Evolutionary conservation across 1,139 yeast genomes (phyloP).

Genomic region (Blastobotrys indianensis): DNA sequence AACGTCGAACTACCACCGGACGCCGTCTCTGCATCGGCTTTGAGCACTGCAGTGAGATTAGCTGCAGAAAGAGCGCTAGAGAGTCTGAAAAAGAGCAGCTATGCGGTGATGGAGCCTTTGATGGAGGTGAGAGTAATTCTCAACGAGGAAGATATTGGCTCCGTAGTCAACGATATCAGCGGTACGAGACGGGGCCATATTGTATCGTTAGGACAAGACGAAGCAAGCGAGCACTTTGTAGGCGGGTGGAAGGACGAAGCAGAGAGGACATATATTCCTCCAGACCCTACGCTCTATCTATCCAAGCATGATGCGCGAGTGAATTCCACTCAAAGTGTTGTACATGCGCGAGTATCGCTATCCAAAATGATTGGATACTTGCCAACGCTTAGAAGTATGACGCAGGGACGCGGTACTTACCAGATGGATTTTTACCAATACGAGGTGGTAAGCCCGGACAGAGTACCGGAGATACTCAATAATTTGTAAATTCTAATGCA

Average conservation of each 20-base stretch:
- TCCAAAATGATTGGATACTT: slow-evolving; percentile 88
- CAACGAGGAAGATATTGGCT: slow-evolving; percentile 69
- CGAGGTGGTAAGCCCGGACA: slow-evolving; percentile 35
- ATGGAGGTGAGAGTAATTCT: slow-evolving; percentile 74
- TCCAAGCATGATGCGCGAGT: slow-evolving; percentile 33
- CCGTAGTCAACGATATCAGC: slow-evolving; percentile 73
- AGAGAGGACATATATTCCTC: slow-evolving; percentile 33
- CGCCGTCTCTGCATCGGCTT: slow-evolving; percentile 36
- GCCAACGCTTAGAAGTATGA: slow-evolving; percentile 67
- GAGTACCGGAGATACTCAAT: slow-evolving; percentile 12
- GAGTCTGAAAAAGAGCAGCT: slow-evolving; percentile 29
- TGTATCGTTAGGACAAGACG: slow-evolving; percentile 37
- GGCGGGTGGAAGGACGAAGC: slow-evolving; percentile 29
- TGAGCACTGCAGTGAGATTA: slow-evolving; percentile 43
- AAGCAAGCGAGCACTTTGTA: slow-evolving; percentile 20
- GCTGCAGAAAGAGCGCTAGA: slow-evolving; percentile 40
- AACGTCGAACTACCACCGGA: slow-evolving; percentile 54
- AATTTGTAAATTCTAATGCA: slow-evolving; percentile 2
- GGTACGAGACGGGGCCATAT: slow-evolving; percentile 69
- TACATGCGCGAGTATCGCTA: slow-evolving; percentile 76
- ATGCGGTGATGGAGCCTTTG: slow-evolving; percentile 72
- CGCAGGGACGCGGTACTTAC: slow-evolving; percentile 85
- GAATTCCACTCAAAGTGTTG: slow-evolving; percentile 40
- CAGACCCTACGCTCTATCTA: slow-evolving; percentile 38
- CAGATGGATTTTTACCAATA: slow-evolving; percentile 74